Percentiles rank a stretch among this genome's conserved stretches.
phyloP scores from a whole-genome alignment of 192 early-diverging fungal species.

The Coemansia aciculifera region DNA sequence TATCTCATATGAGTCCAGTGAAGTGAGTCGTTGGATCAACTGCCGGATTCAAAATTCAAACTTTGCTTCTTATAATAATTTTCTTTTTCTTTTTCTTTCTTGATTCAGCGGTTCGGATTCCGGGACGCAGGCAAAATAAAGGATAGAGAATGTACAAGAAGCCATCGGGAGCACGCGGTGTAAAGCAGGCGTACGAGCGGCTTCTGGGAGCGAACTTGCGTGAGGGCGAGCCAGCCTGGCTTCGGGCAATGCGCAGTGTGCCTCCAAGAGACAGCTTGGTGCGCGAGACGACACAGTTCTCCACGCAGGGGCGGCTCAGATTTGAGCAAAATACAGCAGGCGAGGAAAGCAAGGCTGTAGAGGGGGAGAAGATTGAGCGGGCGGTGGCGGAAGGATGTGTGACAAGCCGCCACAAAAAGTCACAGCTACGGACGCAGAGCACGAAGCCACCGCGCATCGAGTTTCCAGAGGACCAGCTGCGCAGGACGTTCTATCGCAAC shows the following conservation, averaged over 20 bases:
- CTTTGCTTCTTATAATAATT: not conserved
- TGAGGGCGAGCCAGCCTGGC: conserved; percentile 48
- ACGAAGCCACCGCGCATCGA: conserved; percentile 70
- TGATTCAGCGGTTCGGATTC: not conserved
- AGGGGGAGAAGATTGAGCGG: conserved; percentile 19
- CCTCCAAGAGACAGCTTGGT: conserved; percentile 52
- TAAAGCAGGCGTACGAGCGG: conserved; percentile 41
- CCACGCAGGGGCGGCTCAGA: conserved; percentile 28
- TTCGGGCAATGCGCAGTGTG: conserved; percentile 40
- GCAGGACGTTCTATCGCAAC: conserved; percentile 83
- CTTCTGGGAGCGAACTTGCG: conserved; percentile 43
- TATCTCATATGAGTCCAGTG: not conserved
- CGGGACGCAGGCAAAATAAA: not conserved
- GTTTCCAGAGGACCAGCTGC: conserved; percentile 88
- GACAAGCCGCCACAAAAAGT: conserved; percentile 49
- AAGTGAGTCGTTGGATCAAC: not conserved
- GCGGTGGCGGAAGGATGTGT: conserved; percentile 43
- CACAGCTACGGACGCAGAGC: conserved; percentile 61
- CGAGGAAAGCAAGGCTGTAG: not conserved
- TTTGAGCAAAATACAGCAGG: conserved; percentile 30
- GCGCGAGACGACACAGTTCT: conserved; percentile 50
- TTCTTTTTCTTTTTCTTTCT: conserved; percentile 5
- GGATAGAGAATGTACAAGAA: conserved; percentile 43
- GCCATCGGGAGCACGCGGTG: conserved; percentile 34
- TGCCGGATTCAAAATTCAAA: not conserved